phyloP scores from a whole-genome alignment of 169 alveolate genomes.

The Prorocentrum cordatum region DNA sequence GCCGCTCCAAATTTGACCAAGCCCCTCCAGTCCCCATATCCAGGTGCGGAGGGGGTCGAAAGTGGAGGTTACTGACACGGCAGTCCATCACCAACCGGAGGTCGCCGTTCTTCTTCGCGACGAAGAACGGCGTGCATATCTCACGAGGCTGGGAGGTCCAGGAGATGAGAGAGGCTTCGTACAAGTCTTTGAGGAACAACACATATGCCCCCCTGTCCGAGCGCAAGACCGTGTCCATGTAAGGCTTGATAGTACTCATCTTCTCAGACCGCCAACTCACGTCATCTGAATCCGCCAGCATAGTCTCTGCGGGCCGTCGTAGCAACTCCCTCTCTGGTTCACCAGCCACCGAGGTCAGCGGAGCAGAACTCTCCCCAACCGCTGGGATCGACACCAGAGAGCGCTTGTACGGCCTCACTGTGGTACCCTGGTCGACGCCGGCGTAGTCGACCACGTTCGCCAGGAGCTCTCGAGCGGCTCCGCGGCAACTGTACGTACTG shows the following conservation, averaged over 20 bases:
- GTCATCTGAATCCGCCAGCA: not conserved
- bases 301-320: not conserved
- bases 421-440: not conserved
- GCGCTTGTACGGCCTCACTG: not conserved
- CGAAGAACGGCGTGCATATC: not conserved
- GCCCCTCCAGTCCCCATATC: not conserved
- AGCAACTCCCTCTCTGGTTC: not conserved
- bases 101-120: not conserved
- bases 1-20: not conserved
- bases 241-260: not conserved
- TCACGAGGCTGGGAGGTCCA: not conserved
- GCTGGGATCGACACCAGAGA: not conserved
- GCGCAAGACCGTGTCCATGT: slow-evolving; percentile 2
- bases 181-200: not conserved
- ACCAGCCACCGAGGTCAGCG: not conserved
- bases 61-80: not conserved
- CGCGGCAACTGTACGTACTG: too few species aligned
- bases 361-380: not conserved
- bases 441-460: too few species aligned
- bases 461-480: too few species aligned
- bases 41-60: not conserved
- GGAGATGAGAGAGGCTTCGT: not conserved
- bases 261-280: not conserved
- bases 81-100: not conserved
- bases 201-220: not conserved